Evolutionary conservation across 164 flowering plant genomes (phyloP).

Genomic region (Taxillus chinensis): DNA sequence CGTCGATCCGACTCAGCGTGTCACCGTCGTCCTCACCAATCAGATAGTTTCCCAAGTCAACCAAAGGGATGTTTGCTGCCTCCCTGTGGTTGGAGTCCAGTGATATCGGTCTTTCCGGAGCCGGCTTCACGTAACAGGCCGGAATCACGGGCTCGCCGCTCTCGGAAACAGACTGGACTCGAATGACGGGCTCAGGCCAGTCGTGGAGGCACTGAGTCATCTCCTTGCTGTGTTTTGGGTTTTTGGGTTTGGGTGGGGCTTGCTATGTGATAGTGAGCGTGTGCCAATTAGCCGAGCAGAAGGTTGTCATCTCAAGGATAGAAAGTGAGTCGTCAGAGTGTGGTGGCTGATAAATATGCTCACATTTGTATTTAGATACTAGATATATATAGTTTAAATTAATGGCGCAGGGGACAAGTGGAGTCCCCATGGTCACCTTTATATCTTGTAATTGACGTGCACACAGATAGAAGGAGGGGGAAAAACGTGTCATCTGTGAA

Average conservation of each 20-base stretch:
- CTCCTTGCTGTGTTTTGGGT: not conserved
- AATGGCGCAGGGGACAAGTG: no score
- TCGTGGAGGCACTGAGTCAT: constrained; percentile 25
- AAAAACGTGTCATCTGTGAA: no score
- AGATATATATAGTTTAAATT: no score
- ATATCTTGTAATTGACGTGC: no score
- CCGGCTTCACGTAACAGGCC: constrained; percentile 59
- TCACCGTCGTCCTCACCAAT: not conserved
- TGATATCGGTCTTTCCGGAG: constrained; percentile 38
- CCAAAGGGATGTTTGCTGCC: constrained; percentile 45
- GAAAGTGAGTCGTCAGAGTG: no score
- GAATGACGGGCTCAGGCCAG: constrained; percentile 91
- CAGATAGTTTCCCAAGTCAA: constrained; percentile 36
- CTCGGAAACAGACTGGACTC: constrained; percentile 78
- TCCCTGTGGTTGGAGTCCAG: not conserved
- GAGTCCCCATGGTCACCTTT: no score
- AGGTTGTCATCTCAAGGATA: no score
- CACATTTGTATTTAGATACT: no score
- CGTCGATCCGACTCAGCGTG: constrained; percentile 15
- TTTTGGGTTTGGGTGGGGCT: not conserved
- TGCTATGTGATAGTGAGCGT: no score
- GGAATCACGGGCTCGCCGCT: constrained; percentile 40
- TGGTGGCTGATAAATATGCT: no score
- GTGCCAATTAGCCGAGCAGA: no score
- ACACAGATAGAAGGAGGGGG: no score